Base-by-base conservation (phyloP, 257 asterid genomes). In the Cruciata laevipes region DNA sequence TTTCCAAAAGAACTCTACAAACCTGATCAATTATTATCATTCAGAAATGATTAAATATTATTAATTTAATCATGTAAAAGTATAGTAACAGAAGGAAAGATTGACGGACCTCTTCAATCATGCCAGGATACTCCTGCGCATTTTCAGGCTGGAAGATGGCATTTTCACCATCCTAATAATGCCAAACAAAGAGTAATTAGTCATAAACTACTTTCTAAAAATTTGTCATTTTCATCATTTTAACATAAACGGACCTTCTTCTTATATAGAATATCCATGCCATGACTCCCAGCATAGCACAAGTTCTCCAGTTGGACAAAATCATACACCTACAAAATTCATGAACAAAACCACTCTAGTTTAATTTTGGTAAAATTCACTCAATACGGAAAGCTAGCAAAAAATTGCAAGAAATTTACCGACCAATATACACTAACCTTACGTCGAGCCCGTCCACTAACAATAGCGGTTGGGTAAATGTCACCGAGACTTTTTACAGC, bases 251-350 rank as follows among this genome's bases (percentile, higher is more conserved):
- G 75, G 53, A 86, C 98, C 82, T 84, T n/a, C n/a, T n/a, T n/a
- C n/a, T n/a, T n/a, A n/a, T n/a, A n/a, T n/a, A n/a, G n/a, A n/a
- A n/a, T n/a, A n/a, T n/a, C 97, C 98, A 92, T 92, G 14, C 97
- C 98, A 81, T 92, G 98, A 84, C 98, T 92, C 62, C 98, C 98
- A 63, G 98, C 98, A 72, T 92, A 89, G 82, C 88, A 89, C 87
- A 92, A 85, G 84, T 87, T 97, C 66, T 88, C 86, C 78, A 92
- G 79, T 57, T 88, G 82, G 77, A 92, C 97, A 82, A 89, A 92
- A 49, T 79, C 82, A 65, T 92, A 92, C 17, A 92, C 97, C 95
- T 90, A 66, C 2, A 57, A 18, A 17, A 51, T 51, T 40, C 47
- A 40, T 40, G 8, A 40, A 40, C 47, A 40, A 1, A 10, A 5